phyloP scores from a whole-genome alignment of 768 basidiomycete genomes.

The Hygrocybe punicea region DNA sequence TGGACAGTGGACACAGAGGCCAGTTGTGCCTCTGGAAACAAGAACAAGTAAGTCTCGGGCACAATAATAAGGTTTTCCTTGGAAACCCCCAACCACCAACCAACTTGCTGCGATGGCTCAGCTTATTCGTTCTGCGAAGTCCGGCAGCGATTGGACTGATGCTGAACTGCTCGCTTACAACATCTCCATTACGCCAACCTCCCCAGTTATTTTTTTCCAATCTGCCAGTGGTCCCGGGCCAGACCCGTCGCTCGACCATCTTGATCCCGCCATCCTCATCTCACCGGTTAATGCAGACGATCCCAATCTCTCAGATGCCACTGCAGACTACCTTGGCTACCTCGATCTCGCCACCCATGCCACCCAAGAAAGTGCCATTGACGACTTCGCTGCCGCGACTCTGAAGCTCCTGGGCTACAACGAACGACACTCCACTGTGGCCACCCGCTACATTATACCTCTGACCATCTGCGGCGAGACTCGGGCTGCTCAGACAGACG shows the following conservation, averaged over 20 bases:
- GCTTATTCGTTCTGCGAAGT: no score
- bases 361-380: slow-evolving; percentile 19
- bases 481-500: slow-evolving; percentile 21
- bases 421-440: slow-evolving; percentile 21
- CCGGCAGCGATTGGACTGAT: no score
- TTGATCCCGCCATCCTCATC: slow-evolving; percentile 25
- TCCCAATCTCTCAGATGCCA: slow-evolving; percentile 18
- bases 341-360: slow-evolving; percentile 20
- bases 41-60: no score
- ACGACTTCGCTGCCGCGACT: slow-evolving; percentile 24
- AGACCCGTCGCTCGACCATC: slow-evolving; percentile 25
- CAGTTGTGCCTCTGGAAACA: no score
- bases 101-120: no score
- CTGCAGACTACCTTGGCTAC: slow-evolving; percentile 20
- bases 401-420: slow-evolving; percentile 25
- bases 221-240: slow-evolving; percentile 1
- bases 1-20: no score
- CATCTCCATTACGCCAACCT: slow-evolving; percentile 18
- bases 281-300: slow-evolving; percentile 12
- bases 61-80: no score
- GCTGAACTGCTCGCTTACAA: slow-evolving; percentile 26
- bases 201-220: slow-evolving; percentile 20
- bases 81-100: no score
- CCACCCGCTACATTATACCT: slow-evolving; percentile 24
- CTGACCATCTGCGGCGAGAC: slow-evolving; percentile 29